Conservation (phyloP, 768 basidiomycete genomes). For the Agaricus blazei region DNA sequence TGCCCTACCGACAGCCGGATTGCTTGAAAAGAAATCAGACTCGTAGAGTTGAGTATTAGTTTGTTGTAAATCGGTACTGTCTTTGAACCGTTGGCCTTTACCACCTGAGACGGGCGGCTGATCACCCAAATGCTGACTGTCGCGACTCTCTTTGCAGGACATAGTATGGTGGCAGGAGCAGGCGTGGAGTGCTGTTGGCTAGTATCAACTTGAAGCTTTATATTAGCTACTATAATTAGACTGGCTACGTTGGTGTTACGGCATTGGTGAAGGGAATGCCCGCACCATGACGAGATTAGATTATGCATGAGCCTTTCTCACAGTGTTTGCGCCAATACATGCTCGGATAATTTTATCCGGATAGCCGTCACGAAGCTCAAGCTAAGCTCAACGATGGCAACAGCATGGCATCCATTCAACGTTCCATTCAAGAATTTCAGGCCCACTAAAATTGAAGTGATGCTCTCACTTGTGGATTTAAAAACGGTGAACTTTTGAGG, state of each 20-base stretch:
- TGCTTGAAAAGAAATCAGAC: not conserved
- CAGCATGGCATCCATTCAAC: not conserved
- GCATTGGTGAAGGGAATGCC: not conserved
- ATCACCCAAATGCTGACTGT: not conserved
- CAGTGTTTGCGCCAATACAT: not conserved
- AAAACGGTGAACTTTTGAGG: no score
- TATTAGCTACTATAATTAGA: not conserved
- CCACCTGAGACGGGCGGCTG: not conserved
- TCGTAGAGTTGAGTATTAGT: not conserved
- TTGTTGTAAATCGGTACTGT: not conserved
- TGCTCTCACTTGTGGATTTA: no score
- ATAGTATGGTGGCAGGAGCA: not conserved
- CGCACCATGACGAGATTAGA: not conserved
- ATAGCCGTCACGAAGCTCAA: not conserved
- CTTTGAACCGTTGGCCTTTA: not conserved
- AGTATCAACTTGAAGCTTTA: not conserved
- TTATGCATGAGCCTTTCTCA: not conserved
- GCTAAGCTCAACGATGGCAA: not conserved
- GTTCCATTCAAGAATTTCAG: not conserved
- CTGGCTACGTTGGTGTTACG: not conserved
- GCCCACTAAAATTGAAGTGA: no score
- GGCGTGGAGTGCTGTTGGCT: not conserved
- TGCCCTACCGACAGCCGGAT: conserved; percentile 10
- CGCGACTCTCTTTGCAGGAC: not conserved
- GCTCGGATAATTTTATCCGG: not conserved